Evolutionary conservation across 2,329 filamentous ascomycete genomes (phyloP), one percentile per base, ranked within the genome.

Genomic region (Paecilomyces sp.): DNA sequence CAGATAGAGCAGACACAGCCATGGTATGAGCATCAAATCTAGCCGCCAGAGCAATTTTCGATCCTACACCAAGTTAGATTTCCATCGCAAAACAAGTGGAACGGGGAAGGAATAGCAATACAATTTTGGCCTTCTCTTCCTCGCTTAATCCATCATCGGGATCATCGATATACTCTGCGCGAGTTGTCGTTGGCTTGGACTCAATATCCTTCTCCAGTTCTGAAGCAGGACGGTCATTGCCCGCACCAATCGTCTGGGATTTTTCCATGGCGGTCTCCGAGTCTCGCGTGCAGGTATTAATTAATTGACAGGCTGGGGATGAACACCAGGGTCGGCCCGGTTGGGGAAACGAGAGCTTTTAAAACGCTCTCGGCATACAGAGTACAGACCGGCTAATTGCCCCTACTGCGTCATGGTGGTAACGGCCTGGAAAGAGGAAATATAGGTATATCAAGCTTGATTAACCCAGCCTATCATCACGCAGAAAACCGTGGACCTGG

Each of bases 61-160:
- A 61, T 80, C 78, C 78, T 80, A 60, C 5, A 6, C n/a, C 18
- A 50, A 28, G 28, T 28, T 7, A 52, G n/a, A 33, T 36, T 6
- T n/a, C 50, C 8, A 7, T 15, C 6, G n/a, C 22, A 15, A 54
- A 28, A 57, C 34, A 36, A 33, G 33, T 28, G 24, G 18, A 33
- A 57, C 13, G 25, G 55, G 24, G 11, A 13, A 15, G 34, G 12
- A 36, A 47, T 11, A n/a, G 22, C 6, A 83, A 63, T 75, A 90
- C 88, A 67, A 85, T 82, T 55, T 75, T 80, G 28, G 81, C 82
- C 64, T 77, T 81, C 70, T 91, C 88, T 63, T 85, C 85, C 1
- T 82, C 81, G 47, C 80, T 86, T 65, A 89, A 74, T 7, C 85
- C 84, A 55, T 82, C 86, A 73, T 91, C 88, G 0, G 85, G 85